Percentiles rank a stretch among this genome's conserved stretches.
Conservation (phyloP, 257 asterid species). For the Phtheirospermum japonicum region DNA sequence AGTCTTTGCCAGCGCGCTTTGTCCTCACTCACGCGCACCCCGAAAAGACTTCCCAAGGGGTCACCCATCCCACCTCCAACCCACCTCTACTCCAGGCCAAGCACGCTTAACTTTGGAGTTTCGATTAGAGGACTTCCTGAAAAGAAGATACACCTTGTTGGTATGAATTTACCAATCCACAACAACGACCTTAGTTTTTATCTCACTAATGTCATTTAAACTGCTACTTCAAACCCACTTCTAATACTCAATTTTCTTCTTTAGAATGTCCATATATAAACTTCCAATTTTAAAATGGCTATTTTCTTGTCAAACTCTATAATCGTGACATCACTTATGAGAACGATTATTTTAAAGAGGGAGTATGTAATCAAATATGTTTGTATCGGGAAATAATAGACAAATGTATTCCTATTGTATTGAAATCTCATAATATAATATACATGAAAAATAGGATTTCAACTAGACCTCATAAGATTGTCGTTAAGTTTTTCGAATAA, state of each 20-base stretch:
- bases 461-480: background rate
- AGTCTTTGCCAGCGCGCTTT: too few species aligned
- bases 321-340: background rate
- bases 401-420: background rate
- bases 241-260: background rate
- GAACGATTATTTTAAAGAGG: background rate
- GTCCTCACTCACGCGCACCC: too few species aligned
- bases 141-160: too few species aligned
- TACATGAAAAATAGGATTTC: background rate
- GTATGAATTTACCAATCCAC: too few species aligned
- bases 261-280: too few species aligned
- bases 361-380: background rate
- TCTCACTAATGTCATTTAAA: background rate
- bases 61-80: too few species aligned
- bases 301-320: slow-evolving; percentile 1
- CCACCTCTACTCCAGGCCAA: too few species aligned
- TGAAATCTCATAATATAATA: background rate
- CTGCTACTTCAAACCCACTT: background rate
- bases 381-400: background rate
- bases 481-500: background rate
- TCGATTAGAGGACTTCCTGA: too few species aligned
- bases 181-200: background rate
- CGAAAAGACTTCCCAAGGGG: too few species aligned
- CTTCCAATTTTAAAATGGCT: too few species aligned
- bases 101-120: too few species aligned